Evolutionary conservation across 192 early-diverging fungal genomes (phyloP), one percentile per base, ranked within the genome.

Genomic region (Hyaloraphidium curvatum): DNA sequence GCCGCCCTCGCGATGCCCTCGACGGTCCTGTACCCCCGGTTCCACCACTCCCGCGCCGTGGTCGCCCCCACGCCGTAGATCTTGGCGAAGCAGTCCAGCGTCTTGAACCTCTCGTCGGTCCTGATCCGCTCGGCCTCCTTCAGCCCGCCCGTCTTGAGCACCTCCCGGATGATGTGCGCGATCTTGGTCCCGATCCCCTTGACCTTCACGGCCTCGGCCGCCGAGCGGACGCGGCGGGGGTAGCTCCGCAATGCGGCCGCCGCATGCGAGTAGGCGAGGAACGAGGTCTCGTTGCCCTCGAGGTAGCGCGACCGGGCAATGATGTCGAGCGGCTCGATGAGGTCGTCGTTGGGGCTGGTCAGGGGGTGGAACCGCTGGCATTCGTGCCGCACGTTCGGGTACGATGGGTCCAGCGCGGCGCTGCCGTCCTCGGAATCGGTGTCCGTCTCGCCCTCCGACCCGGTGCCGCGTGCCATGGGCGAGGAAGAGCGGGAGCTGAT

Each of bases 151-250:
- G 58, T 40, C 29, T 41, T 2, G 1, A 1, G 23, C 28, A 19
- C 27, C 14, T 30, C 23, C 16, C 26, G 3, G 39, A 61, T 57
- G 58, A 60, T 61, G 1, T 55, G 19, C 1, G 63, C 63, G 27
- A 64, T 64, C 31, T 64, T 64, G 11, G 50, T 27, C 14, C 63
- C 63, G n/a, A 64, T 51, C 23, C 63, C 59, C 23, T 64, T 64
- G 30, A 64, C 55, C 29, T 64, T 64, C 0, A 31, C 13, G 27
- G 63, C 63, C 31, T 64, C 63, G 21, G 28, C 56, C 54, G 54
- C 55, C 40, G 31, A 56, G 28, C 14, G 30, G 25, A 64, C 52
- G 1, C 14, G 17, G 19, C 63, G 53, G 0, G 63, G 63, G 51
- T 64, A 64, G 1, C 54, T 51, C 62, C 60, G 27, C 25, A 48